Percentiles rank a stretch among this genome's conserved stretches.
Conservation (phyloP, 208 protist species). For the Wallacemonas rigidus region DNA sequence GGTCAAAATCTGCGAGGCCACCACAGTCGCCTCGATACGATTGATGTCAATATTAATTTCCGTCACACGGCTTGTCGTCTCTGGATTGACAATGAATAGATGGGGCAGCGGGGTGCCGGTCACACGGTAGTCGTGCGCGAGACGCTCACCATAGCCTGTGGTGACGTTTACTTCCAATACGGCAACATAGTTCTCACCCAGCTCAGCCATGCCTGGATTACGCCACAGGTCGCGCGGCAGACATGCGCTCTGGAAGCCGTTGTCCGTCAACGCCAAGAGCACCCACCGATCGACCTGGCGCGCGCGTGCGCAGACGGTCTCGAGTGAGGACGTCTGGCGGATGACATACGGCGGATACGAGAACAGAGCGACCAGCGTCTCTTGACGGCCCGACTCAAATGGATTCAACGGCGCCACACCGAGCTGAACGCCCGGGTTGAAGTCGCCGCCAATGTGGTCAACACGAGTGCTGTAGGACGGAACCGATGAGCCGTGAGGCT, state of each 20-base stretch:
- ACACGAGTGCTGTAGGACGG: background rate
- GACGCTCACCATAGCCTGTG: conserved; percentile 31
- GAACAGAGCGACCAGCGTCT: conserved; percentile 38
- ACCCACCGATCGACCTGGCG: conserved; percentile 57
- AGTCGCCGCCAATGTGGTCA: conserved; percentile 9
- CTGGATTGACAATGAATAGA: conserved; percentile 72
- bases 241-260: conserved; percentile 58
- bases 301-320: conserved; percentile 44
- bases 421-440: conserved; percentile 14
- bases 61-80: conserved; percentile 54
- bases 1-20: conserved; percentile 46
- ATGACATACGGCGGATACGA: conserved; percentile 53
- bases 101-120: conserved; percentile 32
- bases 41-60: conserved; percentile 22
- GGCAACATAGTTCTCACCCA: conserved; percentile 36
- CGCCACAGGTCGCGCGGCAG: conserved; percentile 79
- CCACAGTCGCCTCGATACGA: conserved; percentile 38
- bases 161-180: conserved; percentile 60
- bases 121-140: conserved; percentile 52
- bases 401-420: conserved; percentile 17
- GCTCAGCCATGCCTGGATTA: conserved; percentile 35
- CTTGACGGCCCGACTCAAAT: conserved; percentile 23
- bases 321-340: conserved; percentile 29
- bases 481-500: no score
- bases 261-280: conserved; percentile 53